phyloP scores from a whole-genome alignment of 257 asterid species.

The Solanum verrucosum region DNA sequence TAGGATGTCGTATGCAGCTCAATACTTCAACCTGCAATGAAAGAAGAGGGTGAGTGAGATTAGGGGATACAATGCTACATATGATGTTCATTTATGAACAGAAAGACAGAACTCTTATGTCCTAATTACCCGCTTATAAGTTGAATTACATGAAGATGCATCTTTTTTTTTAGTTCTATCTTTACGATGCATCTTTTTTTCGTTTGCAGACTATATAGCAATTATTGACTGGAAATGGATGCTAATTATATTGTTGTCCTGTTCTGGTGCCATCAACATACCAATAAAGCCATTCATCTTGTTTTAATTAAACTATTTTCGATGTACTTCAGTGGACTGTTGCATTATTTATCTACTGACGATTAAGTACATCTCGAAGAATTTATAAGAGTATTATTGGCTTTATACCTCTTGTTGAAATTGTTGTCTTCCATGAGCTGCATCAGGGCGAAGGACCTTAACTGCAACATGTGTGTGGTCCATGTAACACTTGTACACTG shows the following conservation, averaged over 20 bases:
- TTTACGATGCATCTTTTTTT: neutral
- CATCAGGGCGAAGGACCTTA: constrained; percentile 94
- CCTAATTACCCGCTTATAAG: neutral
- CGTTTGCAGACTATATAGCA: neutral
- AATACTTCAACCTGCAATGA: constrained; percentile 65
- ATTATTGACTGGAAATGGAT: neutral
- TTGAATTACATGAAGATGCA: neutral
- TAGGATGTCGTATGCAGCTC: constrained; percentile 87
- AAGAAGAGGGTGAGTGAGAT: neutral
- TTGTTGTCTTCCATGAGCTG: constrained; percentile 89
- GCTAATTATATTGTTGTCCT: neutral
- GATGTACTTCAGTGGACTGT: neutral
- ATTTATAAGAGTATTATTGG: neutral
- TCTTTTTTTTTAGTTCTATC: neutral
- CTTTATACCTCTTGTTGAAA: constrained; percentile 84
- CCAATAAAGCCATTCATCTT: neutral
- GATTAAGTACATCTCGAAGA: neutral
- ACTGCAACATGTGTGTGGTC: constrained; percentile 96
- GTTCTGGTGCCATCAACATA: neutral
- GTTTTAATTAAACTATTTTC: neutral
- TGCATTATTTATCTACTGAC: neutral
- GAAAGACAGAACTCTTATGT: neutral
- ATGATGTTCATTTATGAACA: neutral
- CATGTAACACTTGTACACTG: constrained; percentile 71
- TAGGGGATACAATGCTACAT: neutral